Base-by-base conservation (phyloP, 345 rosid species). In the Lepidium didymum region DNA sequence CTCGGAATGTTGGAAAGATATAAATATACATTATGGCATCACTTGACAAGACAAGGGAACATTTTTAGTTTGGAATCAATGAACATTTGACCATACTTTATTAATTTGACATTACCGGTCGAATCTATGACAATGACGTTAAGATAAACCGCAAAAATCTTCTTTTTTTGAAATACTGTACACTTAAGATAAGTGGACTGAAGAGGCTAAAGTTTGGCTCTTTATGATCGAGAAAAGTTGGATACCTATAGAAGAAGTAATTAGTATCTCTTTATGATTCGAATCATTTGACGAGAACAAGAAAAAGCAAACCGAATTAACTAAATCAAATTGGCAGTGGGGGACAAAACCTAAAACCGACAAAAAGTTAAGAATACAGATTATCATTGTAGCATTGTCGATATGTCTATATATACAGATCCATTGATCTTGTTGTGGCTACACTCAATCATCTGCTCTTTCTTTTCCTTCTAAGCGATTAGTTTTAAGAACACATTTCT, bases 31-130 rank as follows among this genome's bases (percentile, higher is more conserved):
- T 16, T 47, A 47, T 58, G 34, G 23, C 60, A 51, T 70, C 49
- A 62, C 49, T 72, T 54, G 75, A 63, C 13, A 50, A 18, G 70
- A 72, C 69, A 63, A 72, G 23, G 18, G 69, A 63, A 55, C 50
- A 63, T 25, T 37, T 44, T 72, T 2, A 7, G 47, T 37, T 6
- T 62, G 51, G 64, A 56, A 63, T 63, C 64, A 44, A 71, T 35
- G 49, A 54, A 29, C 36, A 54, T 54, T 62, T 70, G 61, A 51
- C 68, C 68, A 51, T 51, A 51, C 67, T 70, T 71, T 62, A 51
- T 52, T 33, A 54, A 63, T 18, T 63, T 62, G 75, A 62, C 69
- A 71, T 36, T 36, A 62, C 50, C 45, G 49, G 69, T 63, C 49
- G 55, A 62, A 72, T 55, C 50, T 62, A 21, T 16, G 56, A 71